Evolutionary conservation across 2,329 filamentous ascomycete species (phyloP).

Genomic region (Colletotrichum spaethianum): DNA sequence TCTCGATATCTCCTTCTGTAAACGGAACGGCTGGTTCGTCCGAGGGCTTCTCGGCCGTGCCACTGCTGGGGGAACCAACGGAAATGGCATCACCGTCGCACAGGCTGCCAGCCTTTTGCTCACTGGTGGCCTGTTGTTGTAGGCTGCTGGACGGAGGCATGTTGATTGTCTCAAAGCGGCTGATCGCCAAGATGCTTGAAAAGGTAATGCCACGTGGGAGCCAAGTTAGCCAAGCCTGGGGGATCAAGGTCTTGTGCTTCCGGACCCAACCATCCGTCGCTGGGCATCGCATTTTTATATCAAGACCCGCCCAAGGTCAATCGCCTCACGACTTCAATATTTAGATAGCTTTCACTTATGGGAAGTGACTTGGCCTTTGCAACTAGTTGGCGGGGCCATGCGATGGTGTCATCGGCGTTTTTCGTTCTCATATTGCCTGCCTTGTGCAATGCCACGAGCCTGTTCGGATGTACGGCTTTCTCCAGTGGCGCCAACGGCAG

Average conservation of each 20-base stretch:
- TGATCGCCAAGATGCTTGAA: conserved; percentile 35
- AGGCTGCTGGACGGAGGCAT: conserved; percentile 25
- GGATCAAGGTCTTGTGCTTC: conserved; percentile 9
- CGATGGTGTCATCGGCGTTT: conserved; percentile 38
- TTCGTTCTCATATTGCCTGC: conserved; percentile 13
- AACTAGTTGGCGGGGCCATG: conserved; percentile 13
- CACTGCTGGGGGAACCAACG: conserved; percentile 16
- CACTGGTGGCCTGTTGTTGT: not conserved
- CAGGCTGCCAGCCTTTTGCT: conserved; percentile 5
- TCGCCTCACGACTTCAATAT: not conserved
- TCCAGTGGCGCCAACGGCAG: not conserved
- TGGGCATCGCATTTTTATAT: conserved; percentile 19
- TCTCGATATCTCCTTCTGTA: conserved; percentile 44
- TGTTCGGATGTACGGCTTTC: conserved; percentile 20
- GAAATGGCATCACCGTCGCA: conserved; percentile 21
- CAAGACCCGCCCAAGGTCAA: not conserved
- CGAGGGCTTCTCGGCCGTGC: conserved; percentile 15
- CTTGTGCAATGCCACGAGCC: not conserved
- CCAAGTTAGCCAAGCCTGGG: conserved; percentile 34
- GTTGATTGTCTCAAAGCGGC: conserved; percentile 14
- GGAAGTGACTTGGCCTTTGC: conserved; percentile 11
- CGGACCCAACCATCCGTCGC: conserved; percentile 2
- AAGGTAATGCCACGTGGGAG: conserved; percentile 22
- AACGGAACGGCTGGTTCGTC: conserved; percentile 37
- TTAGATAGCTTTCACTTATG: not conserved